Evolutionary conservation across 768 basidiomycete genomes (phyloP).

Genomic region (Piloderma croceum): DNA sequence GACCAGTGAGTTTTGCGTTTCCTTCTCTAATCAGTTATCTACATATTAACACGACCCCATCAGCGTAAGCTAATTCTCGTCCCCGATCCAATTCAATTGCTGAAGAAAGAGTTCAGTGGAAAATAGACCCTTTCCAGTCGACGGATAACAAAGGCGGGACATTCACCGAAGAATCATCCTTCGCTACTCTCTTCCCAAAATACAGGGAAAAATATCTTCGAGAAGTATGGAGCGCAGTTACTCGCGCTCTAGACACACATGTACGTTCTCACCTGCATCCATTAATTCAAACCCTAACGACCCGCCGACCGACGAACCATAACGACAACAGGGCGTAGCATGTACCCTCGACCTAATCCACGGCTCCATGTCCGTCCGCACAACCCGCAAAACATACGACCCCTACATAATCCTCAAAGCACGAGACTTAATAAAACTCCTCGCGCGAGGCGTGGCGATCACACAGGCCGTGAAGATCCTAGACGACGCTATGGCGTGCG

Average conservation of each 20-base stretch:
- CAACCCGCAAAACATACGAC: slow-evolving; percentile 95
- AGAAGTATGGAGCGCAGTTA: slow-evolving; percentile 92
- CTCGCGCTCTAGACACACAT: slow-evolving; percentile 73
- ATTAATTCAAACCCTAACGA: background rate
- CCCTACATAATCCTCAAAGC: slow-evolving; percentile 96
- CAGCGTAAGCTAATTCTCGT: background rate
- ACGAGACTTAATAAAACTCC: slow-evolving; percentile 89
- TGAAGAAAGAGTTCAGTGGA: slow-evolving; percentile 55
- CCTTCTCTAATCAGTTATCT: background rate
- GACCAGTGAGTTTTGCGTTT: slow-evolving; percentile 78
- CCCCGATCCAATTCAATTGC: background rate
- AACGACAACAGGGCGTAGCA: slow-evolving; percentile 61
- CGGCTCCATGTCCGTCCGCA: slow-evolving; percentile 95
- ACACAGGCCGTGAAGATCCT: slow-evolving; percentile 85
- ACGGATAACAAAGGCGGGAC: slow-evolving; percentile 75
- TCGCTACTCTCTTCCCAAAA: slow-evolving; percentile 97
- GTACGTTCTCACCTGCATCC: slow-evolving; percentile 32
- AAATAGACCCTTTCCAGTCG: slow-evolving; percentile 71
- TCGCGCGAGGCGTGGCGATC: slow-evolving; percentile 86
- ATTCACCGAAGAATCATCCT: slow-evolving; percentile 94
- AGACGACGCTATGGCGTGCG: slow-evolving; percentile 85
- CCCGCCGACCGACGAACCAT: slow-evolving; percentile 4
- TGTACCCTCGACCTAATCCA: slow-evolving; percentile 94
- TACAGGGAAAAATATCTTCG: slow-evolving; percentile 96
- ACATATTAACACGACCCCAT: background rate